Base-by-base conservation (phyloP, 2,329 filamentous ascomycete species). In the Fusarium oligoseptatum region DNA sequence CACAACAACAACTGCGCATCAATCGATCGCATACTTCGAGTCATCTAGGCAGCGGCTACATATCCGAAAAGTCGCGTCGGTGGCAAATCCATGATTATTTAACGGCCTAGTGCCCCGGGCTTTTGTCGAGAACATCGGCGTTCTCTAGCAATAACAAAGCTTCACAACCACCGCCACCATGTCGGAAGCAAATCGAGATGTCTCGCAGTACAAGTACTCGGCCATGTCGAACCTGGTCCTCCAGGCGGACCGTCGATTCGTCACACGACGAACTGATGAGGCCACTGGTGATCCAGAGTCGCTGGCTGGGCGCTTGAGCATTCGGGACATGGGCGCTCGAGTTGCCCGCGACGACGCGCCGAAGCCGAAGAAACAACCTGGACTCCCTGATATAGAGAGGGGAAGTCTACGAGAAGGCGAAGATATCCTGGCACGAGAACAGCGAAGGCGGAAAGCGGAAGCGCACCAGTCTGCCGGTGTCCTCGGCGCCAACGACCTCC, bases 141-240 rank as follows among this genome's bases (percentile, higher is more conserved):
- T 79, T 80, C 76, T 80, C 79, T 67, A 68, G 68, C 71, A 68
- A 76, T 66, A 78, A 73, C 70, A 67, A 55, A 75, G 66, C 76
- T 70, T 78, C 75, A 76, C 74, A 77, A 76, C 70, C 73, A 74
- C 78, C 80, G 81, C 76, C 83, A 88, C 82, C 68, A 95, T 96
- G 94, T 89, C 93, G 84, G 93, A 92, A 83, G 88, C 91, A 84
- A 88, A 92, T 81, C 91, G 90, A 85, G 91, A 97, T 93, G 94
- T 97, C 81, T 95, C 95, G 85, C 95, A 98, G 86, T 98, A 97
- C 90, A 98, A 98, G 86, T 98, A 98, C 91, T 95, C 95, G 92
- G 95, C 94, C 84, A 98, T 99, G 97, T 99, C 97, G 87, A 99
- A 99, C 92, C 93, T 99, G 95, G 97, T 99, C 83, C 94, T 99